A percentile compares a stretch with the other conserved stretches of the same genome.
These are phyloP conservation scores for Endotrypanum monterogeii DNA, from an alignment of 208 protist genomes.

Conservation along the genomic window DNA sequence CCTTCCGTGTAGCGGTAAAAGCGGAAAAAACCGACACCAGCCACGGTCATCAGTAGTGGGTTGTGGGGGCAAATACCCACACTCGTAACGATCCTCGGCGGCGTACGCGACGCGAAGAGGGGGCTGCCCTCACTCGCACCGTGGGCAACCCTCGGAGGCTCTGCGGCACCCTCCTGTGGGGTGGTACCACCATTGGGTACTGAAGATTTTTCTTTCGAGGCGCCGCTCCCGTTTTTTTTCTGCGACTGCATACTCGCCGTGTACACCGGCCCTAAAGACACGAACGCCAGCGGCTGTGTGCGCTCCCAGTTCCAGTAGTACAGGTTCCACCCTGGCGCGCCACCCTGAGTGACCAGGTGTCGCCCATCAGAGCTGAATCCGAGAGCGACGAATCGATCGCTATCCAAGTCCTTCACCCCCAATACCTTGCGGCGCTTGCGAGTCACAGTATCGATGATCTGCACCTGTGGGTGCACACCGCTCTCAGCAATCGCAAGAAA, in stretches of 20 bases:
- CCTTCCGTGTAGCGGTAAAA: slow-evolving; percentile 92
- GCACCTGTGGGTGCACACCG: slow-evolving; percentile 65
- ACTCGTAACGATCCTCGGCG: slow-evolving; percentile 51
- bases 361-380: slow-evolving; percentile 87
- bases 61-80: slow-evolving; percentile 88
- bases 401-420: slow-evolving; percentile 71
- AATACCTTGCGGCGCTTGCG: slow-evolving; percentile 88
- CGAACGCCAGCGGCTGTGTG: slow-evolving; percentile 78
- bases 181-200: background rate
- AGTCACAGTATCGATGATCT: slow-evolving; percentile 88
- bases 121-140: background rate
- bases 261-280: slow-evolving; percentile 40
- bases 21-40: slow-evolving; percentile 90
- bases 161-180: background rate
- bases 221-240: background rate
- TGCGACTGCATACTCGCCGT: slow-evolving; percentile 3
- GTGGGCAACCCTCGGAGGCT: background rate
- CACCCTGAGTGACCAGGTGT: slow-evolving; percentile 89
- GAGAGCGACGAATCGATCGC: slow-evolving; percentile 78
- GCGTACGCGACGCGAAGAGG: background rate
- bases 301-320: slow-evolving; percentile 94
- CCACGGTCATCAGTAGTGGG: slow-evolving; percentile 87
- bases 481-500: slow-evolving; percentile 95
- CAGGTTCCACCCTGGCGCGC: slow-evolving; percentile 78
- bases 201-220: background rate